Conservation (phyloP, 1,284 basidiomycete species). For the Ceratobasidium sp. region DNA sequence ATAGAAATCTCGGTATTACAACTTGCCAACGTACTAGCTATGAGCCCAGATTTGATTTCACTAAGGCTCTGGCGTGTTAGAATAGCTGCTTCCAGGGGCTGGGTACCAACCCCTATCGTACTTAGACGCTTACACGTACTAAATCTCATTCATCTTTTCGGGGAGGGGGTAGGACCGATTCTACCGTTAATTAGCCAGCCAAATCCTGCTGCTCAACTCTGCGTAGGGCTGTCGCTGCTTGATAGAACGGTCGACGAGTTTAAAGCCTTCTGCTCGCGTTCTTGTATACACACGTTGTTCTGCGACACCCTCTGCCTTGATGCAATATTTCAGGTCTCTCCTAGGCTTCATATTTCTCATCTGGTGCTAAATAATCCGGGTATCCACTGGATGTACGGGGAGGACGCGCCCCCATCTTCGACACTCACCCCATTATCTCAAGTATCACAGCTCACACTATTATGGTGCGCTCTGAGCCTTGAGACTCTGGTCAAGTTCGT, state of each 20-base stretch:
- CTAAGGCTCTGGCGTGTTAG: not conserved
- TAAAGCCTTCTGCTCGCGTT: not conserved
- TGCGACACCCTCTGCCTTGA: not conserved
- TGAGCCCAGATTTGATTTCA: not conserved
- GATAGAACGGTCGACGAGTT: not conserved
- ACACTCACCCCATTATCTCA: not conserved
- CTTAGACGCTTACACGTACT: not conserved
- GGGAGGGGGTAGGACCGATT: not conserved
- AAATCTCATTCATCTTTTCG: not conserved
- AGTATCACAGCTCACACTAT: not conserved
- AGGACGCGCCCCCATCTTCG: not conserved
- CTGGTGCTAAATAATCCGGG: not conserved
- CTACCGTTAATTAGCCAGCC: constrained; percentile 4
- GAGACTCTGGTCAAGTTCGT: not conserved
- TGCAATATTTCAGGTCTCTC: not conserved
- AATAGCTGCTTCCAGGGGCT: not conserved
- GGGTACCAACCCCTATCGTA: not conserved
- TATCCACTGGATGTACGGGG: no score
- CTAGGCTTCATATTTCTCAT: not conserved
- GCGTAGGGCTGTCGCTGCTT: not conserved
- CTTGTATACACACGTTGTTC: not conserved
- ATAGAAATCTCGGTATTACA: not conserved
- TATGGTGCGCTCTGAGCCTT: not conserved
- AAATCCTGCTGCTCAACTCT: not conserved
- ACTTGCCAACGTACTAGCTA: not conserved